These are phyloP conservation scores for Incumbomyces lentus DNA, from an alignment of 2,329 filamentous ascomycete species.

Conservation along the genomic window DNA sequence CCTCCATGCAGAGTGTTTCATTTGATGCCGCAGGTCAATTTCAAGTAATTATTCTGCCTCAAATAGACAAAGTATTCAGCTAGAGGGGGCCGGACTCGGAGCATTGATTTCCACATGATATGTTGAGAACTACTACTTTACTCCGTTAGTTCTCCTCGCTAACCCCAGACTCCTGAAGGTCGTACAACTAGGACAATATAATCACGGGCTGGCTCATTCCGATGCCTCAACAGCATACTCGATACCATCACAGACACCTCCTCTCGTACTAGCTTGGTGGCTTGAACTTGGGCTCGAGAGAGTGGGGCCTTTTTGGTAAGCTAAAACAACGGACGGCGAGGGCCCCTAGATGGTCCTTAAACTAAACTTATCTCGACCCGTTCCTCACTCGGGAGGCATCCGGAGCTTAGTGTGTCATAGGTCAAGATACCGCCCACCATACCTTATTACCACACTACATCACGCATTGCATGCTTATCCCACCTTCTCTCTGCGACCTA, in stretches of 20 bases:
- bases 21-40: slow-evolving; percentile 5
- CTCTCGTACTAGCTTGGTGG: slow-evolving; percentile 2
- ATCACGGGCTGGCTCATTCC: background rate
- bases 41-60: slow-evolving; percentile 1
- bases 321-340: slow-evolving; percentile 4
- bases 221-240: background rate
- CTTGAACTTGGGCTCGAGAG: background rate
- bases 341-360: slow-evolving; percentile 2
- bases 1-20: background rate
- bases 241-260: background rate
- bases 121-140: background rate
- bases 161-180: background rate
- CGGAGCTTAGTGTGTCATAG: slow-evolving; percentile 7
- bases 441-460: slow-evolving; percentile 7
- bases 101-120: background rate
- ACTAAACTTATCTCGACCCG: slow-evolving; percentile 10
- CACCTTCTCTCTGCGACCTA: slow-evolving; percentile 6
- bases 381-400: slow-evolving; percentile 3
- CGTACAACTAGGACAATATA: background rate
- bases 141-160: slow-evolving; percentile 3
- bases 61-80: slow-evolving; percentile 2
- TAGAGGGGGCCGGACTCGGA: slow-evolving; percentile 3
- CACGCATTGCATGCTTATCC: slow-evolving; percentile 6
- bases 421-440: slow-evolving; percentile 8
- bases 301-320: background rate